Evolutionary conservation across 1,284 basidiomycete genomes (phyloP), one percentile per base, ranked within the genome.

Genomic region (Cutaneotrichosporon mucoides): DNA sequence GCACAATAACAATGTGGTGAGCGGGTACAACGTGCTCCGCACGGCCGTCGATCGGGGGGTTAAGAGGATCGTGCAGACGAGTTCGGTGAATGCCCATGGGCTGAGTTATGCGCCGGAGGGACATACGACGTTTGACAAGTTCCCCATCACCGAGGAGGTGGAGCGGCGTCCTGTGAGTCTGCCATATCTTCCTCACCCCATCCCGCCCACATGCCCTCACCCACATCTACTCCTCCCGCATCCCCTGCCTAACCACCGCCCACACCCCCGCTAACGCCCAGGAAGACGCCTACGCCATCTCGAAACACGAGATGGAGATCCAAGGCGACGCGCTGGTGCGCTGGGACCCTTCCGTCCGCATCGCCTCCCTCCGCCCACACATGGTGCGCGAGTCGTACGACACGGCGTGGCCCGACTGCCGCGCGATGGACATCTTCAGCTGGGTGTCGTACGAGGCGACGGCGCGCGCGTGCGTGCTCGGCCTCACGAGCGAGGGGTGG

Each of bases 321-420:
- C 78, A 79, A 65, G 75, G 76, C 34, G 62, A 63, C 43, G 61
- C 69, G 1, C 56, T 79, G 9, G 64, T 67, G 40, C 72, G 76
- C 3, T 55, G 56, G 55, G 45, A 33, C 7, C 50, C 53, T 12
- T n/a, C 24, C 5, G 57, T 67, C 8, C 66, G 70, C 61, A 76
- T 79, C 56, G 70, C 76, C 11, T 75, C 74, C 7, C 65, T 79
- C 8, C 76, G 78, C 10, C 73, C 75, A 53, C 77, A 79, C 64
- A 70, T 71, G 62, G 63, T 66, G 38, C 44, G 55, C 6, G 62
- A 59, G 2, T 53, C 49, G 51, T 66, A 67, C 44, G 53, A 41
- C 3, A 33, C 42, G 2, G 59, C 67, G 7, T 56, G 54, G 33
- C 62, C 60, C 1, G 43, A 56, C 37, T 40, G 52, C 16, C 11